These are phyloP conservation scores for Boletus reticuloceps DNA, from an alignment of 768 basidiomycete species.

Conservation along the genomic window DNA sequence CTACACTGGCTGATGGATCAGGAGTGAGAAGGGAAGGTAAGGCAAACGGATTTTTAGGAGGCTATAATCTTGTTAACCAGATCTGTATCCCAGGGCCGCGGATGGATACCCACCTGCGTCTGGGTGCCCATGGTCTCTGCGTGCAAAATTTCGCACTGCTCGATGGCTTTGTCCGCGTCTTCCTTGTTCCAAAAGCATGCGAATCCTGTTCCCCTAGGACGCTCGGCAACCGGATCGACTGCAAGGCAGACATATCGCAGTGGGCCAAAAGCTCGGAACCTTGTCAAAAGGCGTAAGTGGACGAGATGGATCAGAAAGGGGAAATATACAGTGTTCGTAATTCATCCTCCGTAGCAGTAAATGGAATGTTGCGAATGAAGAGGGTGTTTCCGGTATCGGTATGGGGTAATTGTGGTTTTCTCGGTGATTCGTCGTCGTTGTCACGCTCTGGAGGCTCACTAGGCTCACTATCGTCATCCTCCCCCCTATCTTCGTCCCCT, in stretches of 20 bases:
- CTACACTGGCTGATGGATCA: conserved; percentile 85
- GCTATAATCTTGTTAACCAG: conserved; percentile 29
- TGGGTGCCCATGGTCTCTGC: conserved; percentile 55
- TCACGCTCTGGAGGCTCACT: conserved; percentile 11
- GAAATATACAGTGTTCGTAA: conserved; percentile 70
- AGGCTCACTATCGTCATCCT: conserved; percentile 20
- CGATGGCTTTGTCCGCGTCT: conserved; percentile 82
- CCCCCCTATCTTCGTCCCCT: conserved; percentile 29
- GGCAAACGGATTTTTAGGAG: conserved; percentile 81
- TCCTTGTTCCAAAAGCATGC: conserved; percentile 95
- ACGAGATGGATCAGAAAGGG: background rate
- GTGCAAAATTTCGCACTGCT: conserved; percentile 73
- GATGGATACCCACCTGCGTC: conserved; percentile 29
- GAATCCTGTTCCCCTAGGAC: conserved; percentile 94
- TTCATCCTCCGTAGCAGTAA: conserved; percentile 91
- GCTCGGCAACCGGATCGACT: conserved; percentile 75
- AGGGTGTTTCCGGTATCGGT: conserved; percentile 89
- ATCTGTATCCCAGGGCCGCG: background rate
- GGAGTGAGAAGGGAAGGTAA: conserved; percentile 88
- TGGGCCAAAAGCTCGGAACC: conserved; percentile 90
- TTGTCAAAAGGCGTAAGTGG: conserved; percentile 2
- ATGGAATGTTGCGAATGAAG: conserved; percentile 93
- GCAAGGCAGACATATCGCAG: conserved; percentile 92
- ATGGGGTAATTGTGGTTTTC: conserved; percentile 70
- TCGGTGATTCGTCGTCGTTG: conserved; percentile 39